Percentiles rank a stretch among this genome's conserved stretches.
Conservation (phyloP, 768 basidiomycete genomes). For the Leccinellum albellum region DNA sequence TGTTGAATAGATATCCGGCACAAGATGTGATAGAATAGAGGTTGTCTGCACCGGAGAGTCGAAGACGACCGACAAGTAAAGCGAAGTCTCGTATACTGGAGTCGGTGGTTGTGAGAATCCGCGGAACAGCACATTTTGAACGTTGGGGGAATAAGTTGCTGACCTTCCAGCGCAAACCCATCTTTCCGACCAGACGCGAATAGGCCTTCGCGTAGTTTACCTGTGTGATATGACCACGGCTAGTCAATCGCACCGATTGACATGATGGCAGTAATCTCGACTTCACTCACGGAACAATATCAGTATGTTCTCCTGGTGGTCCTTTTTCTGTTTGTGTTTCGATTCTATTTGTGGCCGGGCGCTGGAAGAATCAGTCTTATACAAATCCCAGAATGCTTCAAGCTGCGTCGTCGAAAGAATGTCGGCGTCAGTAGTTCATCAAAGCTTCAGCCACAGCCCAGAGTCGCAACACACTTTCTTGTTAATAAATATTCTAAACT, state of each 20-base stretch:
- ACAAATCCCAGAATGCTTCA: conserved; percentile 41
- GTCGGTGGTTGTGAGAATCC: background rate
- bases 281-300: conserved; percentile 64
- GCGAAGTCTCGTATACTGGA: conserved; percentile 70
- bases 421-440: background rate
- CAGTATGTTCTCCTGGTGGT: conserved; percentile 63
- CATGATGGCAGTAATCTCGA: background rate
- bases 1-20: conserved; percentile 44
- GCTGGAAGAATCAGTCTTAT: conserved; percentile 24
- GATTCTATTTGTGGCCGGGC: conserved; percentile 7
- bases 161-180: conserved; percentile 66
- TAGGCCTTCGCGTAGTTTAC: conserved; percentile 75
- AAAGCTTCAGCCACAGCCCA: background rate
- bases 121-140: background rate
- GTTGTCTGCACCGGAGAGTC: conserved; percentile 56
- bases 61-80: conserved; percentile 63
- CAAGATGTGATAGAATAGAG: conserved; percentile 57
- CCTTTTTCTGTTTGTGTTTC: conserved; percentile 36
- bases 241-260: background rate
- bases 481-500: conserved; percentile 62
- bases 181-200: conserved; percentile 58
- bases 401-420: conserved; percentile 36
- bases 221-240: conserved; percentile 33
- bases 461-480: conserved; percentile 48
- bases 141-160: conserved; percentile 5